Percentiles rank a stretch among this genome's conserved stretches.
Evolutionary conservation across 225 moss, liverwort and hornwort species (phyloP).

Genomic region (Rhytidiadelphus loreus): DNA sequence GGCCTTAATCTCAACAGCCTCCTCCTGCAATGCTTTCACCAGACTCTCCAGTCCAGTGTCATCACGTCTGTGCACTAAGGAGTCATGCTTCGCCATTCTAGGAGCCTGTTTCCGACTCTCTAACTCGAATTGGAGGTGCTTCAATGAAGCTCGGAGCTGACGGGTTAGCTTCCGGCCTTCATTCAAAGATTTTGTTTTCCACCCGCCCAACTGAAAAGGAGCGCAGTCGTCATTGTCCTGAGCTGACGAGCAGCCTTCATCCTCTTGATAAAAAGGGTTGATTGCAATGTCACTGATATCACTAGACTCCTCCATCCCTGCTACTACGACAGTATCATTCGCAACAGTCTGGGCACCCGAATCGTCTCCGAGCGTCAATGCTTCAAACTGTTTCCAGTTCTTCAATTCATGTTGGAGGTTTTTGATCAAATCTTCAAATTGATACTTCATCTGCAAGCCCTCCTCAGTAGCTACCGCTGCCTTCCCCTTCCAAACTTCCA

Average conservation of each 20-base stretch:
- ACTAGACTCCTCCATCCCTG: neutral
- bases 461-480: constrained; percentile 1
- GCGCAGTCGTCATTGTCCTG: neutral
- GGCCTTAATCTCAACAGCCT: constrained; percentile 21
- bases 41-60: constrained; percentile 21
- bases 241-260: constrained; percentile 9
- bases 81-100: neutral
- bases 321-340: neutral
- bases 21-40: constrained; percentile 41
- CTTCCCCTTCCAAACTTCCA: constrained; percentile 46
- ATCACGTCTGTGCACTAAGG: constrained; percentile 2
- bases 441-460: constrained; percentile 1
- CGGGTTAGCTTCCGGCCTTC: constrained; percentile 16
- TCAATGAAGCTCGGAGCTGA: constrained; percentile 20
- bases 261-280: constrained; percentile 12
- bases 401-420: constrained; percentile 14
- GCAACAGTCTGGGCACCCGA: neutral
- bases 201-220: constrained; percentile 1
- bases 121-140: constrained; percentile 4
- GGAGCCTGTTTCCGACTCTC: neutral
- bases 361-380: neutral
- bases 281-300: neutral
- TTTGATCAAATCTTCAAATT: constrained; percentile 17
- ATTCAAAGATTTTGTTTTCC: neutral
- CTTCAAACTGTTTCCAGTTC: constrained; percentile 22